A percentile compares a stretch with the other conserved stretches of the same genome.
These are phyloP conservation scores for Skeletonema tropicum DNA, from an alignment of 108 stramenopile species.

Conservation along the genomic window DNA sequence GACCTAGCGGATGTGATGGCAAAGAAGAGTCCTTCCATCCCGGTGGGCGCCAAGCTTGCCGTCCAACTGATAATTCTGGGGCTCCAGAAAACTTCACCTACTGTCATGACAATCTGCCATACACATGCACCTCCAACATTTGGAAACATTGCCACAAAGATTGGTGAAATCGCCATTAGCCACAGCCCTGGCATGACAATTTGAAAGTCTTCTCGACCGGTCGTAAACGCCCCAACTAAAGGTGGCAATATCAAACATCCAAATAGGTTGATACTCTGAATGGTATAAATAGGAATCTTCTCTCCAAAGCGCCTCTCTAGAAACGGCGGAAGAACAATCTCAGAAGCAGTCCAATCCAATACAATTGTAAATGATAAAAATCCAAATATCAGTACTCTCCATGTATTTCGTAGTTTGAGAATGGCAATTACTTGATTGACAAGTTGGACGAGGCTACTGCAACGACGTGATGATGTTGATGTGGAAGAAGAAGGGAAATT, in stretches of 20 bases:
- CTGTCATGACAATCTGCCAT: conserved; percentile 52
- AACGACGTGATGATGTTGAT: too few species aligned
- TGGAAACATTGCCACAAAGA: conserved; percentile 22
- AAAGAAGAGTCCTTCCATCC: conserved; percentile 52
- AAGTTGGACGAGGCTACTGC: not conserved
- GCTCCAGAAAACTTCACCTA: conserved; percentile 49
- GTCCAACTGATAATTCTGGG: conserved; percentile 35
- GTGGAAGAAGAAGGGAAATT: not conserved
- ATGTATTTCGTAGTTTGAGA: conserved; percentile 19
- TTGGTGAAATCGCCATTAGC: conserved; percentile 29
- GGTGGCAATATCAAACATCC: conserved; percentile 44
- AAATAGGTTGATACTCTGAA: conserved; percentile 39
- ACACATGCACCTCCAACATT: conserved; percentile 32
- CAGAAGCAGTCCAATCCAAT: conserved; percentile 26
- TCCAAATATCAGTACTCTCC: conserved; percentile 44
- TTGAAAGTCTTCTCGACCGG: conserved; percentile 31
- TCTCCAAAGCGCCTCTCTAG: conserved; percentile 36
- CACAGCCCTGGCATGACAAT: conserved; percentile 36
- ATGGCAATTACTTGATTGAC: not conserved
- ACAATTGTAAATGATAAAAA: conserved; percentile 24
- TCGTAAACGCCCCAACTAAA: conserved; percentile 41
- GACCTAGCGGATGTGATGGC: conserved; percentile 31
- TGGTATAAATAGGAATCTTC: conserved; percentile 13
- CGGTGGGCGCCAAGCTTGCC: conserved; percentile 41
- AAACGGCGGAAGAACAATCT: conserved; percentile 19